These are phyloP conservation scores for Talaromyces amestolkiae DNA, from an alignment of 2,329 filamentous ascomycete genomes.

Conservation along the genomic window DNA sequence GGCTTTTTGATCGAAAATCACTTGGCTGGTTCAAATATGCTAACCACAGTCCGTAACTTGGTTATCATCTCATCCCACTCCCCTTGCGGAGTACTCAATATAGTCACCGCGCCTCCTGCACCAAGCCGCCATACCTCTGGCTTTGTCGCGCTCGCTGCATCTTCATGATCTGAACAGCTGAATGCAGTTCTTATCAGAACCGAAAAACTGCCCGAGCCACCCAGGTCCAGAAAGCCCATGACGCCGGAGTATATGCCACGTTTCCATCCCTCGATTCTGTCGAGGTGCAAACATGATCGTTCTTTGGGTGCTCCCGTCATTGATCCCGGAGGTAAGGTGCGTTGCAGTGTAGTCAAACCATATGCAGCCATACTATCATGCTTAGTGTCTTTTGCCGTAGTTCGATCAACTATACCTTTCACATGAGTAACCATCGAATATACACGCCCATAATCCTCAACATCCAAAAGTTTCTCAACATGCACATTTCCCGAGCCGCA, in stretches of 20 bases:
- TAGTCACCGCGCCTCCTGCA: slow-evolving; percentile 86
- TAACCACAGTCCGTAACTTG: slow-evolving; percentile 57
- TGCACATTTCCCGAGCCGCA: slow-evolving; percentile 70
- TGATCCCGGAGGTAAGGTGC: slow-evolving; percentile 79
- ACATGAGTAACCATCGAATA: slow-evolving; percentile 91
- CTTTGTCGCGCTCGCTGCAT: slow-evolving; percentile 13
- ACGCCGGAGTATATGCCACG: slow-evolving; percentile 84
- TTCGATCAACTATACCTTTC: slow-evolving; percentile 55
- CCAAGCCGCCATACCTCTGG: slow-evolving; percentile 70
- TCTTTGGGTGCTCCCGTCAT: slow-evolving; percentile 98
- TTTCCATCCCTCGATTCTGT: slow-evolving; percentile 61
- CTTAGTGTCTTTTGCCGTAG: slow-evolving; percentile 30
- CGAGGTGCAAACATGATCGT: slow-evolving; percentile 79
- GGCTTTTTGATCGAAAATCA: not conserved
- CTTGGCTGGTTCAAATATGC: slow-evolving; percentile 34
- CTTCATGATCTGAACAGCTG: slow-evolving; percentile 30
- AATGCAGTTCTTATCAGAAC: slow-evolving; percentile 86
- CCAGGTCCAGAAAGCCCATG: slow-evolving; percentile 83
- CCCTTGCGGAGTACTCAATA: slow-evolving; percentile 71
- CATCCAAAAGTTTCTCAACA: slow-evolving; percentile 75
- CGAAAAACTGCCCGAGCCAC: slow-evolving; percentile 83
- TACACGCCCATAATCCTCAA: slow-evolving; percentile 88
- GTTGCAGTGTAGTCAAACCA: slow-evolving; percentile 72
- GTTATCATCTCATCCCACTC: slow-evolving; percentile 91
- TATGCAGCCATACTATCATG: slow-evolving; percentile 36